Evolutionary conservation across 306 rosid genomes (phyloP).

Genomic region (Aeschynomene evenia): DNA sequence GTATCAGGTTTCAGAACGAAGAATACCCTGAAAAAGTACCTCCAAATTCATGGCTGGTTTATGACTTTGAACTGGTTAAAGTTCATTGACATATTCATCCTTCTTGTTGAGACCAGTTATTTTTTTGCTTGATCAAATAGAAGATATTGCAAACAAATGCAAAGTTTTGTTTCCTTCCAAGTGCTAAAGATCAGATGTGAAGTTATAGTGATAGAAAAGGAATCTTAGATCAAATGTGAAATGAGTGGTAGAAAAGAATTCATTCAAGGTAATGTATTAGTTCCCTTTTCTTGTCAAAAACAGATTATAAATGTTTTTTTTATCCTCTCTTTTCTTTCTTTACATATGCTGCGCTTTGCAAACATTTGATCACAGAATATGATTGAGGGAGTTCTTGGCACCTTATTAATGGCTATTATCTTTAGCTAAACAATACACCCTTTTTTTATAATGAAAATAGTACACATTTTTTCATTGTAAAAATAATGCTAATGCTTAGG

Average conservation of each 20-base stretch:
- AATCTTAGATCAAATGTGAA: not conserved
- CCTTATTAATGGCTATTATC: too few relatives aligned
- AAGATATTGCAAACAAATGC: not conserved
- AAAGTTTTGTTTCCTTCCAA: slow-evolving; percentile 28
- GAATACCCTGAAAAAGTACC: slow-evolving; percentile 51
- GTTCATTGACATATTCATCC: slow-evolving; percentile 46
- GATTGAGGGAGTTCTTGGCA: too few relatives aligned
- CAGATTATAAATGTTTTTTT: too few relatives aligned
- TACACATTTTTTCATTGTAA: too few relatives aligned
- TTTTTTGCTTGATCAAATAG: slow-evolving; percentile 6
- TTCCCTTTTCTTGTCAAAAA: not conserved
- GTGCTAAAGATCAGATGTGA: not conserved
- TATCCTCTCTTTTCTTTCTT: too few relatives aligned
- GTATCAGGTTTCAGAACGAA: slow-evolving; percentile 53
- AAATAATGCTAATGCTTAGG: too few relatives aligned
- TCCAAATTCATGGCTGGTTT: slow-evolving; percentile 74
- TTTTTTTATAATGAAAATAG: too few relatives aligned
- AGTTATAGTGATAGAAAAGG: not conserved
- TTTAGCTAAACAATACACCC: too few relatives aligned
- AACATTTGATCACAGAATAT: too few relatives aligned
- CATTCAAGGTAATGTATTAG: not conserved
- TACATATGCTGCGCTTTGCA: too few relatives aligned
- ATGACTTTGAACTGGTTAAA: slow-evolving; percentile 69
- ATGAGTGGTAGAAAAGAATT: not conserved
- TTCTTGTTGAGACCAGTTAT: not conserved